These are phyloP conservation scores for Panicum miliaceum DNA, from an alignment of 176 grass and related monocot species.

Conservation along the genomic window DNA sequence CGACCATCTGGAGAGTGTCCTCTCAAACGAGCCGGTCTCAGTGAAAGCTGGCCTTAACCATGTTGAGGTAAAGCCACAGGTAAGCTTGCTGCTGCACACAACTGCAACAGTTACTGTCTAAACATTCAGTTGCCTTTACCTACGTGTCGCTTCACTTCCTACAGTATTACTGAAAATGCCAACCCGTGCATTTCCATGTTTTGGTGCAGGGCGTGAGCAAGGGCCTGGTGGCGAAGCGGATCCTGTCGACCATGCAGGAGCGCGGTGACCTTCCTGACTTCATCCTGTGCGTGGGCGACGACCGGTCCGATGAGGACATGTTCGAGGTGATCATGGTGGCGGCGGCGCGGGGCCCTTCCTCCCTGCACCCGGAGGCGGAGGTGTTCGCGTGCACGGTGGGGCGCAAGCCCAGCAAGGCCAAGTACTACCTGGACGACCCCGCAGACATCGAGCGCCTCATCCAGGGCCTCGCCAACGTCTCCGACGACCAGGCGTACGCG, in stretches of 20 bases:
- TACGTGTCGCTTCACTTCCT: too few species aligned
- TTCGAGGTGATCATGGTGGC: slow-evolving; percentile 84
- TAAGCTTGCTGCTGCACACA: slow-evolving; percentile 8
- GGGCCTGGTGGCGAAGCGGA: slow-evolving; percentile 65
- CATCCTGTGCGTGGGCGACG: slow-evolving; percentile 83
- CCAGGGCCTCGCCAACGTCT: slow-evolving; percentile 77
- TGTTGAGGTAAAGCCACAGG: slow-evolving; percentile 98
- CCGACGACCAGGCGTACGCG: slow-evolving; percentile 51
- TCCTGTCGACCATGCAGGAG: slow-evolving; percentile 62
- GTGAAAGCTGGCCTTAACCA: slow-evolving; percentile 76
- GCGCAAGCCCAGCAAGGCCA: slow-evolving; percentile 93
- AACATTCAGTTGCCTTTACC: too few species aligned
- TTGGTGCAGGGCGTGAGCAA: slow-evolving; percentile 75
- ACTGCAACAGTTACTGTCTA: not conserved
- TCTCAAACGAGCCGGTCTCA: slow-evolving; percentile 79
- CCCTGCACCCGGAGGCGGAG: slow-evolving; percentile 48
- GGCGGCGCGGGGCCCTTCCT: slow-evolving; percentile 25
- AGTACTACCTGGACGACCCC: slow-evolving; percentile 91
- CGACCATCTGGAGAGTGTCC: slow-evolving; percentile 85
- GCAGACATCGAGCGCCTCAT: slow-evolving; percentile 74
- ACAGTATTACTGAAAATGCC: too few species aligned
- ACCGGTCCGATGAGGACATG: slow-evolving; percentile 95
- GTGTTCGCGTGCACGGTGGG: slow-evolving; percentile 94
- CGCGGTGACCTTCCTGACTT: slow-evolving; percentile 61
- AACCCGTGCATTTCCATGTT: too few species aligned